Evolutionary conservation across 2,329 filamentous ascomycete genomes (phyloP).

Genomic region (Exserohilum rostratum): DNA sequence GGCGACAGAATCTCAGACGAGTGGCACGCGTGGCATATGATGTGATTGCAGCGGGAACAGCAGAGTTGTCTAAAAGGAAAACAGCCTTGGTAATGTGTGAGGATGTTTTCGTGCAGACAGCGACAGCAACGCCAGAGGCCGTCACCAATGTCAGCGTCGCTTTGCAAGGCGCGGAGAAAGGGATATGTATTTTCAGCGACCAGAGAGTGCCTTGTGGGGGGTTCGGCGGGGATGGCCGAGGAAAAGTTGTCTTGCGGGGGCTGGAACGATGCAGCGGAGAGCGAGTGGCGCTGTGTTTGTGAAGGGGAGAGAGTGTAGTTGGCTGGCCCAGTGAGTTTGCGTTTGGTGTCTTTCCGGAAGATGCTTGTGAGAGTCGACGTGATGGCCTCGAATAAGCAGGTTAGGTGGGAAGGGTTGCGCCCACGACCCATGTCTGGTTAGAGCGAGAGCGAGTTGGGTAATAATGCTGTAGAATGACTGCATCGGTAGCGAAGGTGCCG

Average conservation of each 20-base stretch:
- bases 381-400: conserved; percentile 8
- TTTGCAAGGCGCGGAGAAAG: conserved; percentile 13
- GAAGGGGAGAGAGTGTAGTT: too few species aligned
- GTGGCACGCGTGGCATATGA: too few species aligned
- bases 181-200: conserved; percentile 16
- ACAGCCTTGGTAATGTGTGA: conserved; percentile 1
- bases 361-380: conserved; percentile 8
- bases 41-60: not conserved
- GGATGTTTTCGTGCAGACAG: conserved; percentile 22
- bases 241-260: too few species aligned
- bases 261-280: too few species aligned
- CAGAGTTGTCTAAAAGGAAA: not conserved
- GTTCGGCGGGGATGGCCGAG: too few species aligned
- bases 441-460: too few species aligned
- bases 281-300: too few species aligned
- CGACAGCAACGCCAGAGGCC: conserved; percentile 23
- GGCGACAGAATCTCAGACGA: too few species aligned
- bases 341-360: not conserved
- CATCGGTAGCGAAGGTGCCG: too few species aligned
- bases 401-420: conserved; percentile 6
- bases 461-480: too few species aligned
- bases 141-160: conserved; percentile 23
- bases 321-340: not conserved
- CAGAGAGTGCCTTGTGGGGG: too few species aligned
- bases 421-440: conserved; percentile 1